Evolutionary conservation across 805 yeast species (phyloP), one percentile per base, ranked within the genome.

Genomic region (Metschnikowia reukaufii): DNA sequence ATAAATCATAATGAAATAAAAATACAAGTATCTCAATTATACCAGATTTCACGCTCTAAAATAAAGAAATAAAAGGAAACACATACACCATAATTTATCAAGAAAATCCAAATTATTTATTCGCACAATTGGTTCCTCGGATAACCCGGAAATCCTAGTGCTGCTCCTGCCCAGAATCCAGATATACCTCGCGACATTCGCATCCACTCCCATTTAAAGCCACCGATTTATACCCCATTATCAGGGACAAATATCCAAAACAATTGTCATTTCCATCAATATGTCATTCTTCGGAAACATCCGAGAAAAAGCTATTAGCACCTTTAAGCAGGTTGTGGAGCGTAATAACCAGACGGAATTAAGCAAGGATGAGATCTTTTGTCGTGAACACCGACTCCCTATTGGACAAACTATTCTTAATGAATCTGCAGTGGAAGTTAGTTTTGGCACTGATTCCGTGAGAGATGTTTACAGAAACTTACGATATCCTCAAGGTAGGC

Each of bases 381-480:
- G 89, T 54, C 65, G 67, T 21, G 83, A 83, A 47, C 86, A 82
- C 70, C 74, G 76, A 16, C 72, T 94, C 2, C 97, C 98, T 0
- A 81, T 77, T 23, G 75, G 76, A 0, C 96, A 92, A 60, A 61
- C 70, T 1, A 74, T 89, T 12, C 57, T 86, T 45, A 84, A 79
- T 48, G 87, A 85, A 54, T 77, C 79, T 7, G 77, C 83, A 10
- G 91, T 86, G 0, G 96, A 89, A 49, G 56, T 73, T 5, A 58
- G 57, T 15, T 56, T 68, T 45, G 57, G 49, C 37, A 61, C 74
- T 4, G 67, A 62, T 15, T 52, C 57, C 6, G 48, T 47, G 30
- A 59, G 54, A 21, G 63, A 59, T 17, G 58, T 56, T 6, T 57
- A 54, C 31, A 56, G 54, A 35, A 54, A 56, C 47, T 25, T 39